These are phyloP conservation scores for Stagonosporopsis vannaccii DNA, from an alignment of 2,329 filamentous ascomycete genomes.

Conservation along the genomic window DNA sequence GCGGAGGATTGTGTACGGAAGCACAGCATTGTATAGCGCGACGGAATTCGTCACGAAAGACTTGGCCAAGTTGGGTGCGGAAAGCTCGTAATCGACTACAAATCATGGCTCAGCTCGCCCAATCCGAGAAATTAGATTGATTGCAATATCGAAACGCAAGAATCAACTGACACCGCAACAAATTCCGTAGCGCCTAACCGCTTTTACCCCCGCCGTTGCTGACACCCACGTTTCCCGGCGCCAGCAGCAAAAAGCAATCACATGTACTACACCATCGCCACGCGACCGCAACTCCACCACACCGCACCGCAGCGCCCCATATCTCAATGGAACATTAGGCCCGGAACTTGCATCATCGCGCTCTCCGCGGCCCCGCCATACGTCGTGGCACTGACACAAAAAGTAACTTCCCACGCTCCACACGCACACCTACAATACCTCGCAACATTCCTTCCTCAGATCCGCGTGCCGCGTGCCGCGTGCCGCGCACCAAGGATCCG, in stretches of 20 bases:
- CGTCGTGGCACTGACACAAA: neutral
- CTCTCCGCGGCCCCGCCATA: neutral
- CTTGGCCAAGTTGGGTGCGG: constrained; percentile 63
- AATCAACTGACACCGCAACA: neutral
- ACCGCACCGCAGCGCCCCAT: neutral
- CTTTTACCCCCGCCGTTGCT: neutral
- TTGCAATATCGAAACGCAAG: neutral
- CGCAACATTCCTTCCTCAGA: neutral
- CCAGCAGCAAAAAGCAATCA: neutral
- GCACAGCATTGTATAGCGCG: constrained; percentile 76
- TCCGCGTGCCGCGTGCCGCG: no score
- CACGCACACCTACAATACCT: neutral
- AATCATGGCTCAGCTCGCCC: neutral
- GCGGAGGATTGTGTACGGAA: constrained; percentile 91
- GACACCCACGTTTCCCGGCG: neutral
- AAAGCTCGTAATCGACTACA: constrained; percentile 44
- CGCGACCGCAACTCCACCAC: neutral
- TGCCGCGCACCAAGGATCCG: neutral
- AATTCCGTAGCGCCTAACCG: neutral
- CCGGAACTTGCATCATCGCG: neutral
- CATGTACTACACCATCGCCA: neutral
- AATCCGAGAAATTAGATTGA: neutral
- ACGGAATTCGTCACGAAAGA: constrained; percentile 67
- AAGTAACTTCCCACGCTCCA: neutral
- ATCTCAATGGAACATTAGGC: neutral